These are phyloP conservation scores for Rheum nobile DNA, from an alignment of 148 eudicot genomes.

Conservation along the genomic window DNA sequence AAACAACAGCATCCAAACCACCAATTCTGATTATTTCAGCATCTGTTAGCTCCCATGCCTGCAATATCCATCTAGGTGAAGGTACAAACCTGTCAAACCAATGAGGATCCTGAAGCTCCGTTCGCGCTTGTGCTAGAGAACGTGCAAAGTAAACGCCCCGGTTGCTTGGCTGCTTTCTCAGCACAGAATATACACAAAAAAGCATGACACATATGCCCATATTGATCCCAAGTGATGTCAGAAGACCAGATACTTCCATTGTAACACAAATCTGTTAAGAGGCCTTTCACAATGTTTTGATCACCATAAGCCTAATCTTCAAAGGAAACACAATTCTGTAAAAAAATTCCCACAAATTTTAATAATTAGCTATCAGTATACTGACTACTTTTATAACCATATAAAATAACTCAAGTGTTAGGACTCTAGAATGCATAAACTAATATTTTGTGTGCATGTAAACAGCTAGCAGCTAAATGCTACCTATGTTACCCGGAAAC, in stretches of 20 bases:
- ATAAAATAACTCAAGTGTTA: too few relatives aligned
- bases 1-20: conserved; percentile 81
- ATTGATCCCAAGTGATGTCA: conserved; percentile 92
- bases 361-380: background rate
- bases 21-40: conserved; percentile 66
- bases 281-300: background rate
- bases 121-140: conserved; percentile 40
- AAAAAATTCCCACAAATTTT: background rate
- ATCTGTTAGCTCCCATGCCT: conserved; percentile 80
- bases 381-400: background rate
- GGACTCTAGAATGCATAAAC: too few relatives aligned
- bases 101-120: conserved; percentile 33
- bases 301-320: background rate
- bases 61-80: conserved; percentile 83
- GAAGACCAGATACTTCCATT: conserved; percentile 66
- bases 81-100: conserved; percentile 71
- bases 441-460: too few relatives aligned
- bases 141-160: conserved; percentile 74
- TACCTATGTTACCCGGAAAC: too few relatives aligned
- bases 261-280: conserved; percentile 11
- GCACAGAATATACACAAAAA: conserved; percentile 64
- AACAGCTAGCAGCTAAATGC: too few relatives aligned
- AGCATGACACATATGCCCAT: conserved; percentile 47
- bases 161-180: conserved; percentile 82
- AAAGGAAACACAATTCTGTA: background rate